phyloP scores from a whole-genome alignment of 2,329 filamentous ascomycete species.

The Colletotrichum aenigma region DNA sequence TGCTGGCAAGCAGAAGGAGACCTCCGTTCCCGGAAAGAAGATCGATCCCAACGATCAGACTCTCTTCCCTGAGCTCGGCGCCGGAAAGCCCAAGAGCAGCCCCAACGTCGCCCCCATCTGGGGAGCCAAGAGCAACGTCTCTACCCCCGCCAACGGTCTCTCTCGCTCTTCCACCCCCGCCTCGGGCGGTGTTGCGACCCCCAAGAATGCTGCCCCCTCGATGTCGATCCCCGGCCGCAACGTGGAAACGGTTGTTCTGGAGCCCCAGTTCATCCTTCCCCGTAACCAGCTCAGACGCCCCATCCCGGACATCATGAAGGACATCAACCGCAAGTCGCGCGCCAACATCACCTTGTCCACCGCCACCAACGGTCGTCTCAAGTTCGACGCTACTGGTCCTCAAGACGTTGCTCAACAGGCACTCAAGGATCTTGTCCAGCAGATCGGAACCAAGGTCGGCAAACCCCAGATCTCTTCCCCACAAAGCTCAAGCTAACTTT shows the following conservation, averaged over 20 bases:
- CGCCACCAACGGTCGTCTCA: constrained; percentile 73
- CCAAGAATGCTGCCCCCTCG: constrained; percentile 50
- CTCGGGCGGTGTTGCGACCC: constrained; percentile 61
- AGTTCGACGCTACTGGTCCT: constrained; percentile 86
- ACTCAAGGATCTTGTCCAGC: constrained; percentile 85
- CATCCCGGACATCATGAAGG: constrained; percentile 82
- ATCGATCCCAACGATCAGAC: constrained; percentile 90
- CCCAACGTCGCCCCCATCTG: constrained; percentile 74
- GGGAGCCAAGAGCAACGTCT: constrained; percentile 72
- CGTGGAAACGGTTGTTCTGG: constrained; percentile 76
- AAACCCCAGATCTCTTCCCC: background rate
- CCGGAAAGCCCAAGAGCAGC: constrained; percentile 67
- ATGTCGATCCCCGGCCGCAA: constrained; percentile 84
- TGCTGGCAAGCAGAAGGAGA: constrained; percentile 71
- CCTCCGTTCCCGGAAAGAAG: constrained; percentile 43
- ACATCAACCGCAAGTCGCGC: constrained; percentile 91
- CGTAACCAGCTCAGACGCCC: constrained; percentile 83
- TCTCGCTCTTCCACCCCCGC: constrained; percentile 68
- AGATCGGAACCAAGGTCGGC: constrained; percentile 83
- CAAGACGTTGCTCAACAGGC: constrained; percentile 85
- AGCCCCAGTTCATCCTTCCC: constrained; percentile 77
- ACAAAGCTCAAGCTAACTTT: background rate
- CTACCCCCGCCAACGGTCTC: constrained; percentile 55
- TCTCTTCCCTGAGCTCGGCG: constrained; percentile 89
- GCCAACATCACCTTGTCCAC: constrained; percentile 81